These are phyloP conservation scores for Geotrichum reessii DNA, from an alignment of 1,139 yeast species.

Conservation along the genomic window DNA sequence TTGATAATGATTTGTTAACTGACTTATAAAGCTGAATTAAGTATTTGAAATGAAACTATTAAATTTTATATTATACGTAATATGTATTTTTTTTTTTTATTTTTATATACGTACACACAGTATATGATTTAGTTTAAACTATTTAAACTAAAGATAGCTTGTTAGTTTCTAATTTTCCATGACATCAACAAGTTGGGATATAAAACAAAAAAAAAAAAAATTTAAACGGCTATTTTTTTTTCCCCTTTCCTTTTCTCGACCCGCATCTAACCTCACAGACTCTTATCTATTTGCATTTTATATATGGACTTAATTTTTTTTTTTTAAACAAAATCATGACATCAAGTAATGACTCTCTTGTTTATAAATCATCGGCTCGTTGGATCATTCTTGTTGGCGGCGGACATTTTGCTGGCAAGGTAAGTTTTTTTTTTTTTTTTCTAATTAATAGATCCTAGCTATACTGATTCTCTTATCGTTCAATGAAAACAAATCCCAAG, in stretches of 20 bases:
- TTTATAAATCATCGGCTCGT: constrained; percentile 10
- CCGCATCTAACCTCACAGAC: background rate
- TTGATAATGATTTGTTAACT: too few species aligned
- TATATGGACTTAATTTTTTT: background rate
- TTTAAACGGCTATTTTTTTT: background rate
- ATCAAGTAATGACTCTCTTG: background rate
- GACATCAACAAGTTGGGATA: background rate
- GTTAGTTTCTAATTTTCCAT: too few species aligned
- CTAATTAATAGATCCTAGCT: constrained; percentile 18
- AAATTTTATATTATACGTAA: too few species aligned
- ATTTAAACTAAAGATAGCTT: too few species aligned
- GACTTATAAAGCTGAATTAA: too few species aligned
- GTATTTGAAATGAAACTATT: too few species aligned
- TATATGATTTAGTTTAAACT: too few species aligned
- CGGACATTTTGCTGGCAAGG: constrained; percentile 69
- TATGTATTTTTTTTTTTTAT: too few species aligned
- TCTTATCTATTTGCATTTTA: background rate
- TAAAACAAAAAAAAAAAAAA: background rate
- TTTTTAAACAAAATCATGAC: background rate
- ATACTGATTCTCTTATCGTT: background rate
- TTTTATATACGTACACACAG: too few species aligned
- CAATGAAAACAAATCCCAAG: too few species aligned
- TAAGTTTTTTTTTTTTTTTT: too few species aligned
- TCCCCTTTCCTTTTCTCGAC: background rate
- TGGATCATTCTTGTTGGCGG: constrained; percentile 61